Conservation (phyloP, 257 asterid genomes). For the Mitragyna speciosa region DNA sequence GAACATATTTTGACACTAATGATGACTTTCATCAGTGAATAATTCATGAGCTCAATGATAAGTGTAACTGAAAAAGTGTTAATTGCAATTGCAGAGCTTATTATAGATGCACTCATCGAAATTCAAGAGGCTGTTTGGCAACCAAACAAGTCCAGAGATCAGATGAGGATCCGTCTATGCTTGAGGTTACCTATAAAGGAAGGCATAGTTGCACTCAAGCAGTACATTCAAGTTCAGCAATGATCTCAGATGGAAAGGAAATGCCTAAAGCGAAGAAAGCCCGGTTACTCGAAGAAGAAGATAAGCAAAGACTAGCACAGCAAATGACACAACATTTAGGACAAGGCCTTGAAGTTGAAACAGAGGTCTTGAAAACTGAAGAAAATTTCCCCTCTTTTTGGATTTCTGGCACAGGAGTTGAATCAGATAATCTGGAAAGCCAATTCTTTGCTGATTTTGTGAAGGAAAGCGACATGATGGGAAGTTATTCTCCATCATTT, state of each 20-base stretch:
- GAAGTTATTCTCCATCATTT: conserved; percentile 35
- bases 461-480: conserved; percentile 6
- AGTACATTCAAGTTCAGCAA: conserved; percentile 10
- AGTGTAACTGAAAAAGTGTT: background rate
- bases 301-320: conserved; percentile 13
- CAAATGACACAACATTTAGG: conserved; percentile 11
- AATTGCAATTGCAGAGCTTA: conserved; percentile 54
- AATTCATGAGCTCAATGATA: background rate
- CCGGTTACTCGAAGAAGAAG: conserved; percentile 16
- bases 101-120: conserved; percentile 76
- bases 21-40: background rate
- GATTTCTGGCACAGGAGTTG: conserved; percentile 42
- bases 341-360: conserved; percentile 33
- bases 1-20: background rate
- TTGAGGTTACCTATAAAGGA: conserved; percentile 69
- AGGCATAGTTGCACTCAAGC: conserved; percentile 50
- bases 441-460: conserved; percentile 20
- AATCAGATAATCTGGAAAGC: conserved; percentile 30
- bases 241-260: conserved; percentile 13
- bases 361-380: conserved; percentile 10
- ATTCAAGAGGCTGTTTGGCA: conserved; percentile 76
- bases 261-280: conserved; percentile 26
- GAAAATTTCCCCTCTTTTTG: conserved; percentile 40
- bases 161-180: conserved; percentile 46
- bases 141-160: conserved; percentile 75